Conservation (phyloP, 371 early-diverging fungal genomes). For the Apophysomyces sp. region DNA sequence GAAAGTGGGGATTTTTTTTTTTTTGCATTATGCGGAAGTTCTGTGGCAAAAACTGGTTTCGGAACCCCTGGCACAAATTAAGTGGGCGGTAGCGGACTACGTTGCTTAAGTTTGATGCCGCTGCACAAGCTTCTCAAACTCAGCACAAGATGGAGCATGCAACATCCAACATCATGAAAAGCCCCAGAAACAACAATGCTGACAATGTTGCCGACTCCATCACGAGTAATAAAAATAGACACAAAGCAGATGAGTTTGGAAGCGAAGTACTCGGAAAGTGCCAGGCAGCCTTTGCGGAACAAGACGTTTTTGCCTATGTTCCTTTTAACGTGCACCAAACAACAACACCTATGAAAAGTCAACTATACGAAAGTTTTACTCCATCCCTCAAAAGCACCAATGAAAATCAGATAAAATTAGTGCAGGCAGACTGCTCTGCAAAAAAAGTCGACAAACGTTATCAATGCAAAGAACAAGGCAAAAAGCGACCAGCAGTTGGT, state of each 20-base stretch:
- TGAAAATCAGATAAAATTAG: neutral
- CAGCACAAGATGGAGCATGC: neutral
- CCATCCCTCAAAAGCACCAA: no score
- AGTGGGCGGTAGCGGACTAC: no score
- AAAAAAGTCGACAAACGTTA: neutral
- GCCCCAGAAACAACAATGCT: neutral
- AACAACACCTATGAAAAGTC: no score
- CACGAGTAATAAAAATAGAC: neutral
- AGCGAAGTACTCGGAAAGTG: neutral
- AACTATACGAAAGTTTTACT: no score
- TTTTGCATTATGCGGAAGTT: no score
- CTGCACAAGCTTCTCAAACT: neutral
- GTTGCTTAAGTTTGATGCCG: slow-evolving; percentile 1
- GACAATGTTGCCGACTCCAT: neutral
- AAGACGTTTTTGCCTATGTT: no score
- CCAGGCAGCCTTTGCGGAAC: no score
- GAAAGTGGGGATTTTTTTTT: no score
- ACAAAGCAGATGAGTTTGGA: neutral
- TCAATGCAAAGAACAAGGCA: neutral
- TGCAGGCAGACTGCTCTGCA: neutral
- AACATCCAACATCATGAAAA: neutral
- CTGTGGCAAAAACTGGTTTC: no score
- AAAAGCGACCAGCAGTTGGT: neutral
- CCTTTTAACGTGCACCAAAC: no score
- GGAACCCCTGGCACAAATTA: no score